Evolutionary conservation across 2,329 filamentous ascomycete genomes (phyloP), one percentile per base, ranked within the genome.

Genomic region (Albophoma yamanashiensis): DNA sequence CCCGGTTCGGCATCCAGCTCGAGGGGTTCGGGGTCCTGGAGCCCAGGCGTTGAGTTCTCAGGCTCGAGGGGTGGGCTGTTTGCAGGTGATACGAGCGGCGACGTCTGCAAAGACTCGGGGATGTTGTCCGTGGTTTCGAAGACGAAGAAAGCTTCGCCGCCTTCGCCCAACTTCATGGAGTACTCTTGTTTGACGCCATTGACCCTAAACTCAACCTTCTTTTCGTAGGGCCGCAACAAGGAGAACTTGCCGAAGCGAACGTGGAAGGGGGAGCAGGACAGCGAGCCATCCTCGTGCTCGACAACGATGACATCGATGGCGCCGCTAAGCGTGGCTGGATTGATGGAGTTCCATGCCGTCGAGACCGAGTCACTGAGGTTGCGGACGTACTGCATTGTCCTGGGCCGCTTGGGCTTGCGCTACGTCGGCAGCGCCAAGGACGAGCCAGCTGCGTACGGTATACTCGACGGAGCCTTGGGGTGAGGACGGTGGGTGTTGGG

Each of bases 241-340:
- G 93, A 96, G 79, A 97, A 97, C 78, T 99, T 99, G 74, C 94
- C 94, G 75, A 99, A 99, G 68, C 94, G 92, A 65, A 99, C 94
- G 74, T 99, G 94, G 75, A 99, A 99, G 57, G 94, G 94, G 36
- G 93, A 97, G 77, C 94, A 99, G 65, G 89, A 87, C 61, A 97
- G 82, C 47, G 79, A 81, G 78, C 91, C 94, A 81, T 99, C 94
- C 71, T 93, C 91, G 67, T 95, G 92, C 75, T 99, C 92, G 61
- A 99, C 92, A 59, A 99, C 93, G 67, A 99, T 96, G 67, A 97
- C 93, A 81, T 99, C 94, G 77, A 99, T 97, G 70, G 94, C 94
- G 70, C 94, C 94, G 77, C 91, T 96, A 60, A 99, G 84, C 15
- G 94, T 99, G 53, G 94, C 92, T 57, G 94, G 94, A 75, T 99